A percentile compares a stretch with the other conserved stretches of the same genome.
Evolutionary conservation across 2,329 filamentous ascomycete species (phyloP).

Genomic region (Chrysosporium keratinophilum): DNA sequence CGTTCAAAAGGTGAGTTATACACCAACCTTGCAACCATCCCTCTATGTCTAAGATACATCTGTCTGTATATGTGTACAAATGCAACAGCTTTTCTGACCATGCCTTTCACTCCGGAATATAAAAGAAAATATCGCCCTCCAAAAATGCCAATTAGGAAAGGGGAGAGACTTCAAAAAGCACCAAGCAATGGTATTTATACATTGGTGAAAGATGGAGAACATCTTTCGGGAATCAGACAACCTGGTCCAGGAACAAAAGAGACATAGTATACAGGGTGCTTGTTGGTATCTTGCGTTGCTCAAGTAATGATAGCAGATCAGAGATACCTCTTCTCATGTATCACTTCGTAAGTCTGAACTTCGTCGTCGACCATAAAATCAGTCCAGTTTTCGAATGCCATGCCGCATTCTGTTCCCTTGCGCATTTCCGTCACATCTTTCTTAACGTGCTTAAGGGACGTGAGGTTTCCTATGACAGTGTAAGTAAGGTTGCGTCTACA

Average conservation of each 20-base stretch:
- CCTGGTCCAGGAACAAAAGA: too few species aligned
- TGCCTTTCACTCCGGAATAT: neutral
- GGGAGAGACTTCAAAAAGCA: neutral
- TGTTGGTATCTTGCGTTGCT: neutral
- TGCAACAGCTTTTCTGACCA: neutral
- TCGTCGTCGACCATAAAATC: conserved; percentile 71
- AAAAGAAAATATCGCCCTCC: neutral
- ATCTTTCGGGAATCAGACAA: neutral
- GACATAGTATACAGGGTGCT: neutral
- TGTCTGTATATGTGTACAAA: neutral
- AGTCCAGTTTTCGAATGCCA: conserved; percentile 70
- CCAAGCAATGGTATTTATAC: neutral
- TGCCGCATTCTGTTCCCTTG: conserved; percentile 88
- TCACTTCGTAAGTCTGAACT: conserved; percentile 78
- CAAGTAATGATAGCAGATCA: neutral
- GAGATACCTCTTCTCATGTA: conserved; percentile 56
- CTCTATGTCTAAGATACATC: neutral
- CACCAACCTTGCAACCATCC: neutral
- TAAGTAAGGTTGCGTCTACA: neutral
- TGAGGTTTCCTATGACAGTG: conserved; percentile 54
- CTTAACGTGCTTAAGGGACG: conserved; percentile 81
- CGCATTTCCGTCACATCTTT: conserved; percentile 82
- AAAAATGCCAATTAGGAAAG: neutral
- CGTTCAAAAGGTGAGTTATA: neutral
- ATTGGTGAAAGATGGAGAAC: neutral